phyloP scores from a whole-genome alignment of 2,329 filamentous ascomycete species.

The Aspergillus jensenii region DNA sequence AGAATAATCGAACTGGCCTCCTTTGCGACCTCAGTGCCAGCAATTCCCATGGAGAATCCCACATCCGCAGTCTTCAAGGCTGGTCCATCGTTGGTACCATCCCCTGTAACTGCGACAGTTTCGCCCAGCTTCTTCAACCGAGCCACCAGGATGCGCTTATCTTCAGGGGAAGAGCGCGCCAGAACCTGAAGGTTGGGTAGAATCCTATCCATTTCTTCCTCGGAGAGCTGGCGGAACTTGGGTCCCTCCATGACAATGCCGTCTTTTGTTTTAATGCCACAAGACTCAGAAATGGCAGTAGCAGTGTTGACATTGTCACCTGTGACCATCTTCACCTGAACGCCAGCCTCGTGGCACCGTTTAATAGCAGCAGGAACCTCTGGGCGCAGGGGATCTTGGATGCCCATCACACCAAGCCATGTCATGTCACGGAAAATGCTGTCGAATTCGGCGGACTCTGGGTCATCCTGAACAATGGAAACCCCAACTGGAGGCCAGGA shows the following conservation, averaged over 20 bases:
- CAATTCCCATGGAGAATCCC: conserved; percentile 68
- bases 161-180: conserved; percentile 65
- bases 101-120: conserved; percentile 63
- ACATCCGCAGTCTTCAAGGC: conserved; percentile 66
- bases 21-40: conserved; percentile 67
- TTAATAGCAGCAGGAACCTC: conserved; percentile 68
- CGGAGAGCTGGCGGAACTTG: conserved; percentile 61
- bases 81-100: conserved; percentile 67
- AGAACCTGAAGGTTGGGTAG: conserved; percentile 63
- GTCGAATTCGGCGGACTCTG: conserved; percentile 63
- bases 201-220: conserved; percentile 58
- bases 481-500: conserved; percentile 63
- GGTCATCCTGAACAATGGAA: conserved; percentile 60
- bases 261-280: conserved; percentile 63
- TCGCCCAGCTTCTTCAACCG: conserved; percentile 63
- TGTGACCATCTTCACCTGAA: conserved; percentile 72
- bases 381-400: conserved; percentile 70
- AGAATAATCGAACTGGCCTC: conserved; percentile 69
- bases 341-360: conserved; percentile 67
- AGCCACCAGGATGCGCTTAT: conserved; percentile 64
- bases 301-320: conserved; percentile 71
- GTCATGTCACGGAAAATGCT: conserved; percentile 71
- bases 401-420: conserved; percentile 70
- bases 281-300: conserved; percentile 70
- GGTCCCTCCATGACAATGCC: conserved; percentile 69